Conservation (phyloP, 2,329 filamentous ascomycete species). For the Alternaria sp. region DNA sequence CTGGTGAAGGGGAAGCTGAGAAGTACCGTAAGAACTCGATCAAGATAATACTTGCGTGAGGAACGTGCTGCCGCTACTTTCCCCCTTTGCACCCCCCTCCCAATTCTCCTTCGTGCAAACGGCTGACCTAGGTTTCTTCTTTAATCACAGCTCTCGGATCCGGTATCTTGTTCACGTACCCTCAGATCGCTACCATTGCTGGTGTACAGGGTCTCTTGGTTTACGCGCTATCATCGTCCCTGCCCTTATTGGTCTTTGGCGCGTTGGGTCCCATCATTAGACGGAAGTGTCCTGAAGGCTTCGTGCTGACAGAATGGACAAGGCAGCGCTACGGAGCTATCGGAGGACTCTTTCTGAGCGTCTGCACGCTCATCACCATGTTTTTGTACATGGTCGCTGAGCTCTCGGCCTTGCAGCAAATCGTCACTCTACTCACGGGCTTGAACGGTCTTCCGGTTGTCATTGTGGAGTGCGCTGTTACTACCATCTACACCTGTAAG, state of each 20-base stretch:
- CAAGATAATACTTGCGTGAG: conserved; percentile 99
- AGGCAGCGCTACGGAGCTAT: conserved; percentile 75
- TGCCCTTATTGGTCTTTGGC: conserved; percentile 78
- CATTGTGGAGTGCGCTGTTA: conserved; percentile 78
- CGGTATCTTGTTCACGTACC: conserved; percentile 82
- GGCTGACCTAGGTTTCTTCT: conserved; percentile 43
- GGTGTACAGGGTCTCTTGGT: conserved; percentile 80
- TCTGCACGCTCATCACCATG: conserved; percentile 78
- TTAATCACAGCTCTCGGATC: conserved; percentile 73
- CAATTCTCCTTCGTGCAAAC: conserved; percentile 19
- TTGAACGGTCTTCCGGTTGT: conserved; percentile 76
- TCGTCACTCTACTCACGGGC: conserved; percentile 75
- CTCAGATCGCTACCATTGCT: conserved; percentile 77
- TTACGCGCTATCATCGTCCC: conserved; percentile 74
- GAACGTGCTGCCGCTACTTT: conserved; percentile 88
- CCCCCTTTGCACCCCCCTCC: conserved; percentile 47
- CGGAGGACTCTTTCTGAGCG: conserved; percentile 75
- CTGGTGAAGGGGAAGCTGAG: conserved; percentile 73
- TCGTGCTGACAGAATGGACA: conserved; percentile 85
- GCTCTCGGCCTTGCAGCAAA: conserved; percentile 80
- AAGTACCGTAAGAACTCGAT: conserved; percentile 96
- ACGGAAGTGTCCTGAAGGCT: conserved; percentile 79
- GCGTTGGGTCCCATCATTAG: conserved; percentile 78
- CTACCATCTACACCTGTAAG: conserved; percentile 82
- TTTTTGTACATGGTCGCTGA: conserved; percentile 89